Evolutionary conservation across 345 rosid species (phyloP).

Genomic region (Arabis hirsuta): DNA sequence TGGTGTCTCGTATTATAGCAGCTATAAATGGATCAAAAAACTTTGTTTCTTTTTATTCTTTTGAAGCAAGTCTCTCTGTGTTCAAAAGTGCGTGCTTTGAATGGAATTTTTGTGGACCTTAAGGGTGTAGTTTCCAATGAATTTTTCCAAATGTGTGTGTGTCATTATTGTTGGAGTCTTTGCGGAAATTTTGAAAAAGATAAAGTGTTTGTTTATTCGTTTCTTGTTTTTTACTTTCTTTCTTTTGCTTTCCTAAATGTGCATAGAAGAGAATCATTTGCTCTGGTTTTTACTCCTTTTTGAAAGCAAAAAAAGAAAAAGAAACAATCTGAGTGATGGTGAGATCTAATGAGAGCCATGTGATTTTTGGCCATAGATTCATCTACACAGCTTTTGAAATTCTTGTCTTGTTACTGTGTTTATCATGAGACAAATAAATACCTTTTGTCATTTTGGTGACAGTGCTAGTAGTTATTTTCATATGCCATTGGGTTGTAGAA

Average conservation of each 20-base stretch:
- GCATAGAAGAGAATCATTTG: conserved; percentile 34
- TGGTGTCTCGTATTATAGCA: conserved; percentile 16
- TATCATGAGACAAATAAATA: conserved; percentile 24
- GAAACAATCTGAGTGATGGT: conserved; percentile 4
- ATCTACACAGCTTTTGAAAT: conserved; percentile 10
- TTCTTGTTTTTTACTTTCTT: conserved; percentile 26
- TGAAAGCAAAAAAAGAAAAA: neutral
- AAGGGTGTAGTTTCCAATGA: conserved; percentile 29
- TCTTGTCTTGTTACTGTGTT: conserved; percentile 25
- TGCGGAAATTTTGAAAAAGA: conserved; percentile 29
- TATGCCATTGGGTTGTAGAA: conserved; percentile 3
- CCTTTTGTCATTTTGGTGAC: conserved; percentile 17
- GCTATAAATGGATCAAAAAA: conserved; percentile 50
- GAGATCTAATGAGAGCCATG: conserved; percentile 24
- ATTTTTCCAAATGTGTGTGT: conserved; percentile 31
- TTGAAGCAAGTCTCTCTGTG: conserved; percentile 34
- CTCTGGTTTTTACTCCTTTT: conserved; percentile 15
- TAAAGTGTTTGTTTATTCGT: conserved; percentile 27
- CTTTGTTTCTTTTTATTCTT: conserved; percentile 42
- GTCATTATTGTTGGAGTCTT: conserved; percentile 38
- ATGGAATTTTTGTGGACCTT: conserved; percentile 53
- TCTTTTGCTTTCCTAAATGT: conserved; percentile 36
- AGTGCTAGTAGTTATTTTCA: neutral
- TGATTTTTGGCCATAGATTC: conserved; percentile 33
- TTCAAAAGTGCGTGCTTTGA: conserved; percentile 60